Conservation (phyloP, 495 filamentous ascomycete genomes). For the Trichoderma parareesei region DNA sequence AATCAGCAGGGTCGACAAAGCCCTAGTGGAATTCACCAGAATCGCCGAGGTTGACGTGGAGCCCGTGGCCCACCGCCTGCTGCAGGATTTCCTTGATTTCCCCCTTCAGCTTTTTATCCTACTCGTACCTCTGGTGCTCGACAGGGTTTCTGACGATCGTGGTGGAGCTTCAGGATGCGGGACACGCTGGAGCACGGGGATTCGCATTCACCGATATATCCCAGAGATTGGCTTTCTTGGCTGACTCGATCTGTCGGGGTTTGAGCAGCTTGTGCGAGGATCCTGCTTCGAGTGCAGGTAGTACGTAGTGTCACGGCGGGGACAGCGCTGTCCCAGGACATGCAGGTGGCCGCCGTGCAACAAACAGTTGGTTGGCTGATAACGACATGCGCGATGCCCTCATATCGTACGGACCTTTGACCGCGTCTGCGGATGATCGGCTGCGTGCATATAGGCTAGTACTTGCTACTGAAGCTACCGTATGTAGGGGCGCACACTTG, state of each 20-base stretch:
- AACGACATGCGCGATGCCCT: neutral
- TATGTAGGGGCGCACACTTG: too few species aligned
- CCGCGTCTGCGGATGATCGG: neutral
- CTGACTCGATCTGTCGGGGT: neutral
- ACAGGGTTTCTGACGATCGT: neutral
- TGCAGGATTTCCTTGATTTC: neutral
- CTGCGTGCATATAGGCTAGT: neutral
- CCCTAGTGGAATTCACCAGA: neutral
- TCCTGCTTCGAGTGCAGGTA: neutral
- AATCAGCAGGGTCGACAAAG: neutral
- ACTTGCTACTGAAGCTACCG: too few species aligned
- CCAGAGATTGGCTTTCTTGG: neutral
- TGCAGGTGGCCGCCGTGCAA: neutral
- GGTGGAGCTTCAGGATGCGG: neutral
- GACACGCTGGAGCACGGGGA: neutral
- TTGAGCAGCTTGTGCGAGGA: neutral
- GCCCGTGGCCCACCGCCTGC: neutral
- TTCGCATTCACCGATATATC: neutral
- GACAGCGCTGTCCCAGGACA: neutral
- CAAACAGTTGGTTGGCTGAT: conserved; percentile 5
- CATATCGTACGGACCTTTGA: neutral
- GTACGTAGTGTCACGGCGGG: neutral
- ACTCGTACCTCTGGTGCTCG: neutral
- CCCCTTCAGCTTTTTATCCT: neutral
- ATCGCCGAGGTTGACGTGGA: neutral